Base-by-base conservation (phyloP, 768 basidiomycete genomes). In the Termitomyces titanicus region DNA sequence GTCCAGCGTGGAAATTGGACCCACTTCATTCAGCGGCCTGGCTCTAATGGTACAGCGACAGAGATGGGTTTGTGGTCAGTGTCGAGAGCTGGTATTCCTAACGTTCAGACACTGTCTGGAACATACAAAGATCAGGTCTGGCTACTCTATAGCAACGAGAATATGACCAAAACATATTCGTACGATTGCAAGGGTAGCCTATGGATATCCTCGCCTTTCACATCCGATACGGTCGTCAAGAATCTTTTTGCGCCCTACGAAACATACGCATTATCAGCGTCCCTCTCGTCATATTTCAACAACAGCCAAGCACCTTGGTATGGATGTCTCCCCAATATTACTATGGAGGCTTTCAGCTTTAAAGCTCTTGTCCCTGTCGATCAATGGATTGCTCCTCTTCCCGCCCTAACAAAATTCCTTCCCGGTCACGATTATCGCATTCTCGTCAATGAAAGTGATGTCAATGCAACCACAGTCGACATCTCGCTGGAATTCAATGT, bases 31-130 rank as follows among this genome's bases (percentile, higher is more conserved):
- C 71, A 87, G 55, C 82, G 88, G 12, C 92, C 93, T 11, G 94
- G 94, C 65, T 96, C 94, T 25, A 92, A 94, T 65, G 64, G 67
- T 17, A 92, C 92, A 1, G 64, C 64, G 37, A 92, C 94, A 0
- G 92, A 96, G 70, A 83, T 94, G 78, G 94, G 94, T 52, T 76
- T 95, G 9, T 96, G 88, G 86, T 88, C 92, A 1, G 82, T 85
- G 17, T 84, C 86, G 5, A 84, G 94, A 29, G 73, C 85, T 3
- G 85, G 77, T 17, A 78, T 94, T 33, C 1, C 69, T 3, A 71
- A 67, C 24, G 70, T 78, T n/a, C 92, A 94, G 68, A 81, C 65
- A 5, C 76, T 92, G 50, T 74, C 71, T 1, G 89, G 89, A 7
- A 75, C 64, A 24, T 77, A 81, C 65, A 75, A 76, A 10, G 84